Evolutionary conservation across 495 filamentous ascomycete species (phyloP), one percentile per base, ranked within the genome.

Genomic region (Xylaria nigripes): DNA sequence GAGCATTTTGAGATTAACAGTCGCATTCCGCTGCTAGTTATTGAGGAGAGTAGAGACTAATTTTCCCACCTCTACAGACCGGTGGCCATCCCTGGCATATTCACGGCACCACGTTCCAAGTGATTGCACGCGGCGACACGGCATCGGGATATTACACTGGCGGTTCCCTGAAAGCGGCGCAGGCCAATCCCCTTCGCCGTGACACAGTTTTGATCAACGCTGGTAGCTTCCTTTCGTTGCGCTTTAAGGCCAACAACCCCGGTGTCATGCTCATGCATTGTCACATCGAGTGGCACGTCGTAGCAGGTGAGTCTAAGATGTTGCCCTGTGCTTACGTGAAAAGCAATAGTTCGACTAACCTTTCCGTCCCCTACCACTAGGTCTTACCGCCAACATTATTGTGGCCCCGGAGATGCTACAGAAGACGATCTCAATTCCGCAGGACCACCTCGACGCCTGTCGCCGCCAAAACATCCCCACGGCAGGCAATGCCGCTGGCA

Each of bases 201-300:
- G 83, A 86, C 65, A 82, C 79, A 0, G 58, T 85, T 2, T 57
- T 71, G 43, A 74, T 84, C 38, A 69, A 71, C 38, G 73, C 79
- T 3, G 66, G 75, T 27, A 78, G 76, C n/a, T 74, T 79, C 61
- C 71, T 75, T 6, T 79, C 84, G 3, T 64, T 86, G 19, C 74
- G 81, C 36, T 84, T 83, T 58, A 68, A 66, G 22, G 80, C 81
- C 0, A 56, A 77, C 54, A 94, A 95, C 63, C 85, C 89, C n/a
- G 89, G 85, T 46, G 76, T 89, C 23, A 89, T 82, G 80, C 68
- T 90, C 18, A 87, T 90, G 68, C 87, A 92, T 64, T 91, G 87
- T 70, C 86, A 89, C 68, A 76, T 89, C 32, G 86, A 89, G 72
- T 90, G 86, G 85, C 87, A 91, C 63, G 77, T 88, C 43, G 81